Conservation (phyloP, 2,329 filamentous ascomycete genomes). For the Teratosphaeriaceae sp. region DNA sequence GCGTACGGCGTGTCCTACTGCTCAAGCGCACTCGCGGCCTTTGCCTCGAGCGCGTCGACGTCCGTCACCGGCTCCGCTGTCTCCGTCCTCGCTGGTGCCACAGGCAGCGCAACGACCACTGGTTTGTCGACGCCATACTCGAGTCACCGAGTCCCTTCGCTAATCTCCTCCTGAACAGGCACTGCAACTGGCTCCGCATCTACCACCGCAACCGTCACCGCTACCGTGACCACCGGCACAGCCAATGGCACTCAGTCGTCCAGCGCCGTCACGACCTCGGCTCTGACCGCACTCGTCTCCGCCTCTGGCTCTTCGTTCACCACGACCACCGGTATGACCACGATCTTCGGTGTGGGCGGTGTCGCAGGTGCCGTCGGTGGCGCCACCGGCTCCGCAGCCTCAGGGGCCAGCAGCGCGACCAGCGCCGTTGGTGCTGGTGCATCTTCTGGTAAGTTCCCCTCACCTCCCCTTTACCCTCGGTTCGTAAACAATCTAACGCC, state of each 20-base stretch:
- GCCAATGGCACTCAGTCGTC: not conserved
- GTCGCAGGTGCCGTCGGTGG: conserved; percentile 4
- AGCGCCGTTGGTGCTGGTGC: conserved; percentile 11
- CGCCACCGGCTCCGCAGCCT: conserved; percentile 1
- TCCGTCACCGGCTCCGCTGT: conserved; percentile 6
- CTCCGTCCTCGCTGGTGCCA: conserved; percentile 18
- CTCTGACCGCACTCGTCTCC: conserved; percentile 25
- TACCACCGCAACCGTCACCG: conserved; percentile 9
- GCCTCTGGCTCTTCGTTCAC: conserved; percentile 23
- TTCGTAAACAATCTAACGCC: too few relatives aligned
- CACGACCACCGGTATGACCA: conserved; percentile 29
- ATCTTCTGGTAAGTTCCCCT: conserved; percentile 6
- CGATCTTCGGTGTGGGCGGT: conserved; percentile 21
- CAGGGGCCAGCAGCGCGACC: not conserved
- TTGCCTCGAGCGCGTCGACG: conserved; percentile 13
- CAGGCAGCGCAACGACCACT: not conserved
- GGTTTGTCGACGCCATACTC: conserved; percentile 13
- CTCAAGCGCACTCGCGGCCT: conserved; percentile 6
- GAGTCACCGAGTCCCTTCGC: conserved; percentile 13
- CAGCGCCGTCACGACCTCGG: conserved; percentile 23
- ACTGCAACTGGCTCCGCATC: conserved; percentile 7
- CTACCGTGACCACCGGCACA: conserved; percentile 8
- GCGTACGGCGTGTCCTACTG: conserved; percentile 30
- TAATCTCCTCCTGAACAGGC: too few relatives aligned
- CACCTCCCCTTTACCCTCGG: too few relatives aligned